Percentiles rank a stretch among this genome's conserved stretches.
phyloP scores from a whole-genome alignment of 768 basidiomycete genomes.

The Sistotremastrum niveocremeum region DNA sequence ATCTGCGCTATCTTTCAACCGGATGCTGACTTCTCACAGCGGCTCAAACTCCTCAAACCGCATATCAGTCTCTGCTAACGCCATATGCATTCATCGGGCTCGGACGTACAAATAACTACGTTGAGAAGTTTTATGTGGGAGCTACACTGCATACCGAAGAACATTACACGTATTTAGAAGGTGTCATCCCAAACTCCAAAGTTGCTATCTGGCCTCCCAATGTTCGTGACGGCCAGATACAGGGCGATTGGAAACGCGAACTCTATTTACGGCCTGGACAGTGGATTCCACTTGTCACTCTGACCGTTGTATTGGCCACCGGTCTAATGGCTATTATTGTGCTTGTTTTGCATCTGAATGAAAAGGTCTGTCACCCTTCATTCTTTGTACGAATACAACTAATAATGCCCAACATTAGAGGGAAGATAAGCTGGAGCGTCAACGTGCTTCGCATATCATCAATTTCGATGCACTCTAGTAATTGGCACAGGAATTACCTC shows the following conservation, averaged over 20 bases:
- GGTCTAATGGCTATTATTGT: constrained; percentile 68
- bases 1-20: background rate
- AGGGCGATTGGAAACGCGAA: constrained; percentile 64
- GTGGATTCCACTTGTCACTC: constrained; percentile 97
- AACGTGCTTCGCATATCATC: constrained; percentile 85
- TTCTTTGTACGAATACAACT: background rate
- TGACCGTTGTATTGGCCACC: constrained; percentile 67
- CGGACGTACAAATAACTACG: constrained; percentile 97
- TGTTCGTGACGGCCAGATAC: constrained; percentile 26
- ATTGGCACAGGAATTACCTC: no score
- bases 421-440: constrained; percentile 86
- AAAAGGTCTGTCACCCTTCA: constrained; percentile 51
- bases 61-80: constrained; percentile 79
- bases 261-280: constrained; percentile 87
- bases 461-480: constrained; percentile 88
- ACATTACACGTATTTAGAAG: constrained; percentile 89
- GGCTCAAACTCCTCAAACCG: constrained; percentile 84
- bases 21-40: constrained; percentile 31
- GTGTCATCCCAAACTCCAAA: constrained; percentile 94
- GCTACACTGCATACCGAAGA: constrained; percentile 59
- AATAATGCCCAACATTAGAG: constrained; percentile 32
- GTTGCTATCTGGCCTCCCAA: constrained; percentile 82
- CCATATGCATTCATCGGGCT: constrained; percentile 96
- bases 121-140: constrained; percentile 96
- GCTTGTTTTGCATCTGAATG: constrained; percentile 76